Conservation (phyloP, 2,329 filamentous ascomycete genomes). For the Aspergillus hortae region DNA sequence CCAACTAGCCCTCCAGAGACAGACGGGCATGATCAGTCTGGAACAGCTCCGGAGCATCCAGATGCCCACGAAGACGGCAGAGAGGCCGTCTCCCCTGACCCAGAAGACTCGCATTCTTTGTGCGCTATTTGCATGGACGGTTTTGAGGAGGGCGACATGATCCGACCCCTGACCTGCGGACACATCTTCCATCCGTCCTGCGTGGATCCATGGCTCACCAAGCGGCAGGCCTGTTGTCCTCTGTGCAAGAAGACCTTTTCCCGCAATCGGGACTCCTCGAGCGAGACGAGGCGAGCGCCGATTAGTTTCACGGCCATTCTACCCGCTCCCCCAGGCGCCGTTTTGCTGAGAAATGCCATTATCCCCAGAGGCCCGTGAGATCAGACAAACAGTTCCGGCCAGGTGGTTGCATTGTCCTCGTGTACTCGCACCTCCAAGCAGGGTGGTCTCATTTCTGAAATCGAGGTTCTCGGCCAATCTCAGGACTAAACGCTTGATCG, state of each 20-base stretch:
- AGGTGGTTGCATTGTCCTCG: too few species aligned
- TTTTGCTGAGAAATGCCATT: background rate
- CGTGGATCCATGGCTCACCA: conserved; percentile 94
- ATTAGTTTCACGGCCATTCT: background rate
- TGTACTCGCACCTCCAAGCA: too few species aligned
- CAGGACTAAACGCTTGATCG: background rate
- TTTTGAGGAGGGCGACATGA: conserved; percentile 88
- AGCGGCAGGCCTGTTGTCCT: conserved; percentile 88
- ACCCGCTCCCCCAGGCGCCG: background rate
- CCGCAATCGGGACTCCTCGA: background rate
- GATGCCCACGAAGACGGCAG: background rate
- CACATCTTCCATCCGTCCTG: conserved; percentile 96
- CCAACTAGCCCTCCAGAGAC: too few species aligned
- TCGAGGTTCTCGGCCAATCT: background rate
- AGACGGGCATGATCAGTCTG: background rate
- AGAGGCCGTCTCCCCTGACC: background rate
- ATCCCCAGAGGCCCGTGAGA: background rate
- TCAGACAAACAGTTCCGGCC: background rate
- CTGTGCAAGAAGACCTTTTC: conserved; percentile 66
- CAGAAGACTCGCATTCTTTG: conserved; percentile 5
- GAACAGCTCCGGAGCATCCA: background rate
- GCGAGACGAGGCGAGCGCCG: background rate
- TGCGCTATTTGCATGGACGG: conserved; percentile 96
- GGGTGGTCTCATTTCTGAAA: background rate
- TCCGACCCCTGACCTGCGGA: conserved; percentile 89